Conservation (phyloP, 257 asterid genomes). For the Dorcoceras hygrometricum region DNA sequence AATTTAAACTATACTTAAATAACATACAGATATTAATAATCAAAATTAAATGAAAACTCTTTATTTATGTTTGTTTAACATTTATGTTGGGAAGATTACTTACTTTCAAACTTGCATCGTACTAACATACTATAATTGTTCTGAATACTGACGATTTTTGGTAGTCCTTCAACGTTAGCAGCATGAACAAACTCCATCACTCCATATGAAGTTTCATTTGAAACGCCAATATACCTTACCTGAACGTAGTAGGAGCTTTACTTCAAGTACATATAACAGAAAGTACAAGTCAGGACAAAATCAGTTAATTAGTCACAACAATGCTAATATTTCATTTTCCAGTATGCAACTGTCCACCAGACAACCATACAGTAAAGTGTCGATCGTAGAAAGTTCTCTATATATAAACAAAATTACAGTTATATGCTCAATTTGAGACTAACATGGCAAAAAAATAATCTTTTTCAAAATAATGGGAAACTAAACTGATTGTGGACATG, state of each 20-base stretch:
- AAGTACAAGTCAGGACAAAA: background rate
- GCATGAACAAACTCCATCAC: constrained; percentile 92
- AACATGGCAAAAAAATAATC: too few relatives aligned
- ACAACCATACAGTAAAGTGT: background rate
- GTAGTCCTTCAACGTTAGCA: constrained; percentile 81
- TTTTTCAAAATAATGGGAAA: background rate
- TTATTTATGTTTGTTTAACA: background rate
- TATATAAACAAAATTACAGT: too few relatives aligned
- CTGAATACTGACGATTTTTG: constrained; percentile 89
- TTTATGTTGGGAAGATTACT: constrained; percentile 28
- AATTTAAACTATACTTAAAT: too few relatives aligned
- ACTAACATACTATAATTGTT: constrained; percentile 76
- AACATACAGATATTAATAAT: too few relatives aligned
- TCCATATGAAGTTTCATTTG: constrained; percentile 94
- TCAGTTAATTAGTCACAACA: background rate
- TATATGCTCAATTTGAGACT: background rate
- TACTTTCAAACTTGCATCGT: constrained; percentile 82
- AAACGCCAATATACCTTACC: constrained; percentile 93
- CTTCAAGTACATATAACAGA: constrained; percentile 11
- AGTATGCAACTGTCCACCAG: background rate
- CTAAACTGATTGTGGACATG: background rate
- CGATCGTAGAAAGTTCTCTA: too few relatives aligned
- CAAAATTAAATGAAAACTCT: background rate
- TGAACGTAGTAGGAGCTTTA: constrained; percentile 31
- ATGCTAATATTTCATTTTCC: background rate